Conservation (phyloP, 2,329 filamentous ascomycete genomes). For the Fusarium cicatricum region DNA sequence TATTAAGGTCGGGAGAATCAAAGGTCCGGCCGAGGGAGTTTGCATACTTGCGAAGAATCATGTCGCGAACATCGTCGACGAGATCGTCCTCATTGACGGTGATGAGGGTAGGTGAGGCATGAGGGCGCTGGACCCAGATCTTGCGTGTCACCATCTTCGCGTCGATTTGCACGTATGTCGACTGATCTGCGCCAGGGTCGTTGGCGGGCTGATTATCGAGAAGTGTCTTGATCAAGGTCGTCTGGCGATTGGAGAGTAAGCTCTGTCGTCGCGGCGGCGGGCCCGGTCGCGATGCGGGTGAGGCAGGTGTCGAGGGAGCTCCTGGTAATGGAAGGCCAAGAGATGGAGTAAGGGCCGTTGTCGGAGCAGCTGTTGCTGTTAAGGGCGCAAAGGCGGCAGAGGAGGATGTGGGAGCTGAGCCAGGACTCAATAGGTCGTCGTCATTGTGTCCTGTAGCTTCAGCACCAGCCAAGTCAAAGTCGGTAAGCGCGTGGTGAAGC, state of each 20-base stretch:
- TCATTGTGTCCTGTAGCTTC: slow-evolving; percentile 38
- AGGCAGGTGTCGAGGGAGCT: slow-evolving; percentile 20
- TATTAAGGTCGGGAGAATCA: slow-evolving; percentile 87
- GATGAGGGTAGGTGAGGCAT: slow-evolving; percentile 86
- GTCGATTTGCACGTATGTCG: slow-evolving; percentile 48
- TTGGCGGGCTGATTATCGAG: slow-evolving; percentile 38
- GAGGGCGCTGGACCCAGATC: slow-evolving; percentile 92
- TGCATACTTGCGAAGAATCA: slow-evolving; percentile 90
- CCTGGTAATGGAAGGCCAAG: slow-evolving; percentile 32
- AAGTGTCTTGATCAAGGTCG: slow-evolving; percentile 45
- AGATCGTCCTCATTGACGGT: slow-evolving; percentile 87
- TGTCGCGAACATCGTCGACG: slow-evolving; percentile 92
- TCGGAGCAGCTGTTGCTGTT: slow-evolving; percentile 41
- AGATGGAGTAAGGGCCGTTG: slow-evolving; percentile 51
- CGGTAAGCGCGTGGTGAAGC: slow-evolving; percentile 29
- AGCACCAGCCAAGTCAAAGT: slow-evolving; percentile 27
- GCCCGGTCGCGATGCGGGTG: slow-evolving; percentile 29
- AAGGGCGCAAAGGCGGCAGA: slow-evolving; percentile 25
- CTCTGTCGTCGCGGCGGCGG: slow-evolving; percentile 44
- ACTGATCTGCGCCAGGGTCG: slow-evolving; percentile 32
- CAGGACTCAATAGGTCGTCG: slow-evolving; percentile 40
- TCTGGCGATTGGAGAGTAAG: slow-evolving; percentile 51
- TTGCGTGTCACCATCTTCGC: slow-evolving; percentile 73
- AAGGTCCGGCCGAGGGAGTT: slow-evolving; percentile 91
- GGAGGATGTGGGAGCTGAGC: slow-evolving; percentile 35